Base-by-base conservation (phyloP, 2,329 filamentous ascomycete genomes). In the Colletotrichum siamense region DNA sequence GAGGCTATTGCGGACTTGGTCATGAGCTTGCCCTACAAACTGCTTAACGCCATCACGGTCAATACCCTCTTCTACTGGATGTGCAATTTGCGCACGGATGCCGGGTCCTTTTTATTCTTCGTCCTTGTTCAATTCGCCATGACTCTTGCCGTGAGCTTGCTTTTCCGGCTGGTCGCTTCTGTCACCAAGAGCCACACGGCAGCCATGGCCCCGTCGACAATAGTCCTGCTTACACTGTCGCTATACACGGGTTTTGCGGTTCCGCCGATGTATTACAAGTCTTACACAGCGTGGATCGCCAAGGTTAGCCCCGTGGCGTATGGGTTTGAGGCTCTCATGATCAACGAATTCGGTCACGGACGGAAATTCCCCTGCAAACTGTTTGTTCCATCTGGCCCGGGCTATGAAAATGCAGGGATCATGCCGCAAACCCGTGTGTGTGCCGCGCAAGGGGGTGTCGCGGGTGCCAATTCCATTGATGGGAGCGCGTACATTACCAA, bases 151-250 rank as follows among this genome's bases (percentile, higher is more conserved):
- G 87, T 94, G 74, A 93, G 92, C 0, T 87, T 92, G 7, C 83
- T 94, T 32, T 94, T 94, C 82, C 89, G 93, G 5, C 92, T 93
- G 86, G 91, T 94, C 76, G 93, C 92, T 2, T 88, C 92, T 1
- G 84, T 94, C 34, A 93, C 90, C 6, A 91, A 89, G 3, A 89
- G 90, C 3, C 61, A 73, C 6, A 18, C 76, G 15, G 61, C 70
- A 6, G 76, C 76, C 32, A 69, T 73, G 39, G 73, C 73, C 3
- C 76, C 76, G 5, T 65, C 76, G 5, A 66, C 69, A 6, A 69
- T 70, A 3, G 65, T 77, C 7, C 55, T 77, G n/a, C 65, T 77
- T 2, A 18, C 74, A 1, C 55, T 77, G 30, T 44, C 59, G 8
- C 16, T 77, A 1, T 77, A 76, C 61, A 76, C 65, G 1, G 76